phyloP scores from a whole-genome alignment of 345 rosid genomes.

The Cochlearia excelsa region DNA sequence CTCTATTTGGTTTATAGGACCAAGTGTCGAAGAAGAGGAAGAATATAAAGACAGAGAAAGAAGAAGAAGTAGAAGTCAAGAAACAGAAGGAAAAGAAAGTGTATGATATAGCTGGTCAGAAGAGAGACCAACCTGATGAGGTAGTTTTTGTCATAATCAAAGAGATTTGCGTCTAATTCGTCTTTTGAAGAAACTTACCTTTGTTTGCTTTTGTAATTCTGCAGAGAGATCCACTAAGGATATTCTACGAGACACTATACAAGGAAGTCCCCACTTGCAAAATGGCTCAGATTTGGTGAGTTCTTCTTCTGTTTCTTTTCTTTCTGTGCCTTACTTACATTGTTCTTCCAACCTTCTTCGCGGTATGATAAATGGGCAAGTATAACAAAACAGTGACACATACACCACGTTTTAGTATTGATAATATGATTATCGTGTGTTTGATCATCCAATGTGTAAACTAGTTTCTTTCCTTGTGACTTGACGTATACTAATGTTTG shows the following conservation, averaged over 20 bases:
- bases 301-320: background rate
- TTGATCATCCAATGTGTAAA: background rate
- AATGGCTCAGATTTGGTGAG: constrained; percentile 97
- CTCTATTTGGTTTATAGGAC: constrained; percentile 22
- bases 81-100: constrained; percentile 77
- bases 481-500: constrained; percentile 5
- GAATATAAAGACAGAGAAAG: background rate
- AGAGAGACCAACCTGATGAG: constrained; percentile 79
- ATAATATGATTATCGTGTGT: constrained; percentile 1
- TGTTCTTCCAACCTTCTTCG: background rate
- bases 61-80: constrained; percentile 41
- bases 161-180: background rate
- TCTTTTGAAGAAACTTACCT: background rate
- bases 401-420: background rate
- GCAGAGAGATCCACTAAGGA: constrained; percentile 96
- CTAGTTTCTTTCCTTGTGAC: constrained; percentile 1
- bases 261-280: constrained; percentile 76
- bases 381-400: background rate
- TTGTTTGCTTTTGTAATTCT: background rate
- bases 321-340: background rate
- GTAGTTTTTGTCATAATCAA: constrained; percentile 30
- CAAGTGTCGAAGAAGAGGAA: constrained; percentile 49
- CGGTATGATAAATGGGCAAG: background rate
- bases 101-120: constrained; percentile 86
- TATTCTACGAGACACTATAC: constrained; percentile 78